phyloP scores from a whole-genome alignment of 2,329 filamentous ascomycete species.

The Fusarium sp. region DNA sequence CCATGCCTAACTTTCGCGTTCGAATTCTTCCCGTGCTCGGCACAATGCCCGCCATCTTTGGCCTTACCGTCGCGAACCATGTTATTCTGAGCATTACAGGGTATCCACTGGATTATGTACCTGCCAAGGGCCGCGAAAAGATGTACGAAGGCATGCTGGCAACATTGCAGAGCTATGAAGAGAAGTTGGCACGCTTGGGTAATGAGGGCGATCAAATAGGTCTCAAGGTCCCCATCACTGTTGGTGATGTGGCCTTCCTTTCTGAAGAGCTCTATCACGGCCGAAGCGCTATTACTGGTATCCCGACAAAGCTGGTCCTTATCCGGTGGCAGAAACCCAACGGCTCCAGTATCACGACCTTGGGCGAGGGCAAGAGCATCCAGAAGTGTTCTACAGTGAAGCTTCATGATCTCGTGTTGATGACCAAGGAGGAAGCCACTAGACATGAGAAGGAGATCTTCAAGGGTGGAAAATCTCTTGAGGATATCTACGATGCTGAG shows the following conservation, averaged over 20 bases:
- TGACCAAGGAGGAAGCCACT: conserved; percentile 91
- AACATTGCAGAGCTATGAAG: conserved; percentile 80
- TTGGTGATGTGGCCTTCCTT: conserved; percentile 86
- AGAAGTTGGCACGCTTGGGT: conserved; percentile 71
- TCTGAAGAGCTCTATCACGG: conserved; percentile 90
- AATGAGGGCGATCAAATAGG: conserved; percentile 63
- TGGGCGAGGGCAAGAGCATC: conserved; percentile 74
- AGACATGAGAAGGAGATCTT: conserved; percentile 85
- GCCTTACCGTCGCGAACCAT: conserved; percentile 91
- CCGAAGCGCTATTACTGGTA: conserved; percentile 83
- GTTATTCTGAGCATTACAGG: conserved; percentile 84
- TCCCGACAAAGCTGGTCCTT: conserved; percentile 83
- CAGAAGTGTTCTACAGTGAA: conserved; percentile 81
- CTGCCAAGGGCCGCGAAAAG: conserved; percentile 86
- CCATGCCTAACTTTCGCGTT: conserved; percentile 91
- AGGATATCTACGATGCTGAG: conserved; percentile 79
- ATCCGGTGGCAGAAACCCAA: conserved; percentile 80
- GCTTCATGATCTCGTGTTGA: conserved; percentile 81
- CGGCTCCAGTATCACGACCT: conserved; percentile 65
- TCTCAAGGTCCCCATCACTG: conserved; percentile 81
- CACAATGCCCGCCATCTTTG: conserved; percentile 97
- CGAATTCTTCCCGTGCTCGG: conserved; percentile 95
- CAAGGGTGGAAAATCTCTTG: conserved; percentile 72
- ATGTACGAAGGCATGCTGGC: conserved; percentile 89
- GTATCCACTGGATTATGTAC: conserved; percentile 88